These are phyloP conservation scores for Bryoglossum gracile DNA, from an alignment of 495 filamentous ascomycete genomes.

Conservation along the genomic window DNA sequence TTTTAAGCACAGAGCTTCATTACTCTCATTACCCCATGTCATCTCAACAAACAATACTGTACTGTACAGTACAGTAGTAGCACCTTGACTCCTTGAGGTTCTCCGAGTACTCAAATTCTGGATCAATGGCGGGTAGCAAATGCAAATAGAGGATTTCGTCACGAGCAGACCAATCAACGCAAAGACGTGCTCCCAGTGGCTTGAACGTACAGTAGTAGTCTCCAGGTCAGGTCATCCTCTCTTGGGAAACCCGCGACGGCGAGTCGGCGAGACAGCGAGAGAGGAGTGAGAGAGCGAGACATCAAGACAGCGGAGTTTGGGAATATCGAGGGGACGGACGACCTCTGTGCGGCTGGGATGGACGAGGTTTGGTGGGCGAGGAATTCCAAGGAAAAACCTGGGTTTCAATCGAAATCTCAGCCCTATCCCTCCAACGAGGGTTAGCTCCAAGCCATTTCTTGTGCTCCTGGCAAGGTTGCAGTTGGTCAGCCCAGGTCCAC, in stretches of 20 bases:
- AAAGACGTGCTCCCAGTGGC: neutral
- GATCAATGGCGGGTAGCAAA: no score
- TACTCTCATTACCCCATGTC: neutral
- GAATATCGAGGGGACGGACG: neutral
- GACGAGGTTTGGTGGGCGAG: neutral
- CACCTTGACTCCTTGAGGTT: no score
- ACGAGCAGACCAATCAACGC: neutral
- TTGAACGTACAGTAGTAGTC: neutral
- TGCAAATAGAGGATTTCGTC: no score
- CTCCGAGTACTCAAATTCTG: no score
- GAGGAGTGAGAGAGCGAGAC: neutral
- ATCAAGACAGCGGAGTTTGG: neutral
- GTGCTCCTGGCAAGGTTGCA: neutral
- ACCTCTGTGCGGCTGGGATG: neutral
- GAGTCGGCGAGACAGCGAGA: neutral
- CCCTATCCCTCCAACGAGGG: neutral
- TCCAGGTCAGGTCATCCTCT: no score
- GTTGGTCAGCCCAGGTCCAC: no score
- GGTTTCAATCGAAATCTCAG: conserved; percentile 5
- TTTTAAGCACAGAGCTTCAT: no score
- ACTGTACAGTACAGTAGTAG: neutral
- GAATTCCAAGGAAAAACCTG: neutral
- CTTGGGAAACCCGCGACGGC: no score
- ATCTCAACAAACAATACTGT: neutral
- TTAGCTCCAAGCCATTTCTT: neutral